Base-by-base conservation (phyloP, 2,329 filamentous ascomycete species). In the Hymenoscyphus linearis region DNA sequence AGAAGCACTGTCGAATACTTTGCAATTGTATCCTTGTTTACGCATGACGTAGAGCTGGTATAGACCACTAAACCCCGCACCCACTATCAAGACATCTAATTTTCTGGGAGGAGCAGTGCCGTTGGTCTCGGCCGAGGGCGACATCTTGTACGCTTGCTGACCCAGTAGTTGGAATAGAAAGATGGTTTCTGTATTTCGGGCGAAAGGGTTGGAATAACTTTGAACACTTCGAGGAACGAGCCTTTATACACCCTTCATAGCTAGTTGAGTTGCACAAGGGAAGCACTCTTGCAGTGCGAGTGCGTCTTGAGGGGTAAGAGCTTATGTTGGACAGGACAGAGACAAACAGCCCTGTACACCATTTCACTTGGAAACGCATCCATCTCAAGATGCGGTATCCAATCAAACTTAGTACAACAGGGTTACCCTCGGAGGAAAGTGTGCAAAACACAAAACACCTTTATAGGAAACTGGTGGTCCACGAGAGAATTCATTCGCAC, bases 41-140 rank as follows among this genome's bases (percentile, higher is more conserved):
- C 59, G 75, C 72, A 0, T 80, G 78, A 0, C 82, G 82, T 82
- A 64, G 84, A 85, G 65, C 77, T 76, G 69, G 84, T 84, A 79
- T 72, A 59, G 62, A 76, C 64, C 60, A 31, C 65, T 63, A 60
- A 72, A 70, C 1, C 70, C 70, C 18, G 63, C 69, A 37, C 71
- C 69, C 22, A 72, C 66, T 27, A 72, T 62, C 10, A 71, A 26
- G n/a, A 62, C 67, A 60, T 72, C 70, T 7, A 60, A 27, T 10
- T 25, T 57, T 36, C 31, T 57, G 16, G 50, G 34, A 31, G 44
- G 36, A 34, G 44, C 54, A 62, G 52, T 40, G 18, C 61, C 61
- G 60, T 56, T 62, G 44, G 16, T 36, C 2, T 57, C 55, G 58
- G 55, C 50, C 37, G 61, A 40, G 18, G 58, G 61, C 31, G 61